Evolutionary conservation across 176 grass and related monocot species (phyloP).

Genomic region (Tillandsia leiboldiana): DNA sequence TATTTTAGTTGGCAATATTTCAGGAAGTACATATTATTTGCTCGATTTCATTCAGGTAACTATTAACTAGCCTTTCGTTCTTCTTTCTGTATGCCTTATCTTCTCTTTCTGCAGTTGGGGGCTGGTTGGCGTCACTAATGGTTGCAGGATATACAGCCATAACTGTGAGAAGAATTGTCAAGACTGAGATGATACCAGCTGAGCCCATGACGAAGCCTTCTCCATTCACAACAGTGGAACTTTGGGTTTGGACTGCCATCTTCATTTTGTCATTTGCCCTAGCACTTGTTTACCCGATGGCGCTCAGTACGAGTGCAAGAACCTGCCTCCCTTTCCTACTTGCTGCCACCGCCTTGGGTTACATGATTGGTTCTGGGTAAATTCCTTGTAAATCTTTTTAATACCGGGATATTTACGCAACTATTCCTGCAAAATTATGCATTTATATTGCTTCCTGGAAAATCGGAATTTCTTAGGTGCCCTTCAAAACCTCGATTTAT

Average conservation of each 20-base stretch:
- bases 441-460: too few species aligned
- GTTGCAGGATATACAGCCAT: slow-evolving; percentile 70
- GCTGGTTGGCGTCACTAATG: slow-evolving; percentile 68
- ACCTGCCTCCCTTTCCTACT: slow-evolving; percentile 86
- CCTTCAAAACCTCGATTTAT: too few species aligned
- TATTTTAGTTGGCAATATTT: neutral
- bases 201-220: slow-evolving; percentile 75
- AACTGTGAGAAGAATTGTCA: slow-evolving; percentile 61
- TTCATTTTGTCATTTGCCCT: slow-evolving; percentile 48
- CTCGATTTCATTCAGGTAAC: neutral
- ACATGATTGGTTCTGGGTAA: slow-evolving; percentile 96
- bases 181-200: slow-evolving; percentile 64
- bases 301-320: slow-evolving; percentile 56
- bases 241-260: slow-evolving; percentile 48
- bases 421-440: too few species aligned
- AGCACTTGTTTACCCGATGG: slow-evolving; percentile 38
- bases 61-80: neutral
- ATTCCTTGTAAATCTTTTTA: slow-evolving; percentile 6
- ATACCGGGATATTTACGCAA: neutral
- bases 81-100: neutral
- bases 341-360: slow-evolving; percentile 70
- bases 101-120: slow-evolving; percentile 34
- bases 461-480: too few species aligned
- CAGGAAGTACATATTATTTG: neutral
- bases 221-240: slow-evolving; percentile 42